A percentile compares a stretch with the other conserved stretches of the same genome.
These are phyloP conservation scores for Immersiella caudata DNA, from an alignment of 495 filamentous ascomycete species.

Conservation along the genomic window DNA sequence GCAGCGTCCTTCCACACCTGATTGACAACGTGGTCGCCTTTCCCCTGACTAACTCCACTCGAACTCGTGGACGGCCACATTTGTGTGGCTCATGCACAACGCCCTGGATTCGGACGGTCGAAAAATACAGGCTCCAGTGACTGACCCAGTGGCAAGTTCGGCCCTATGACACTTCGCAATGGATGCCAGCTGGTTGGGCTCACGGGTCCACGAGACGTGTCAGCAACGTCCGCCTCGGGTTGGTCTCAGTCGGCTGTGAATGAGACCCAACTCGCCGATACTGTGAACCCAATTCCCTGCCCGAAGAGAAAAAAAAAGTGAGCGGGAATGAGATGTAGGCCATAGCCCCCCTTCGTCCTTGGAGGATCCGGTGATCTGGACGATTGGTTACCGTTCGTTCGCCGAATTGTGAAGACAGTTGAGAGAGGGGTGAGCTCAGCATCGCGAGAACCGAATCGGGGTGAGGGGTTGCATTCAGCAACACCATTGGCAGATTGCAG, in stretches of 20 bases:
- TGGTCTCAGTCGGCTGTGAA: not conserved
- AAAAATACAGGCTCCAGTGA: conserved; percentile 5
- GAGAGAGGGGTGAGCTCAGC: conserved; percentile 20
- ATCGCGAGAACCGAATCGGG: conserved; percentile 25
- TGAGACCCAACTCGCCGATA: not conserved
- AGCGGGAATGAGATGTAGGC: conserved; percentile 2
- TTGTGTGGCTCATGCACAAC: conserved; percentile 19
- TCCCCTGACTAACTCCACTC: conserved; percentile 19
- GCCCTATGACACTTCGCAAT: conserved; percentile 14
- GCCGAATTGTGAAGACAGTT: conserved; percentile 12
- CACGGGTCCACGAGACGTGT: conserved; percentile 12
- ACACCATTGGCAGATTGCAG: conserved; percentile 25
- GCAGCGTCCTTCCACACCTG: not conserved
- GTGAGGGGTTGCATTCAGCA: conserved; percentile 25
- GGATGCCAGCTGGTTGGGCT: conserved; percentile 16
- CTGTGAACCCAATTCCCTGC: not conserved
- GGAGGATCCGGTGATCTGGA: conserved; percentile 31
- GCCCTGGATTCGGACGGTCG: not conserved
- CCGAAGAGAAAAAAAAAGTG: conserved; percentile 1
- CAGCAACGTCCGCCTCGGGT: conserved; percentile 7
- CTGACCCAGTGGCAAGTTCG: conserved; percentile 16
- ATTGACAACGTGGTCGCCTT: conserved; percentile 5
- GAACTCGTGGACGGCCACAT: conserved; percentile 6
- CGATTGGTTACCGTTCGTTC: conserved; percentile 24
- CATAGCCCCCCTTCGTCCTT: conserved; percentile 2